These are phyloP conservation scores for Aspergillus avenaceus DNA, from an alignment of 495 filamentous ascomycete genomes.

Conservation along the genomic window DNA sequence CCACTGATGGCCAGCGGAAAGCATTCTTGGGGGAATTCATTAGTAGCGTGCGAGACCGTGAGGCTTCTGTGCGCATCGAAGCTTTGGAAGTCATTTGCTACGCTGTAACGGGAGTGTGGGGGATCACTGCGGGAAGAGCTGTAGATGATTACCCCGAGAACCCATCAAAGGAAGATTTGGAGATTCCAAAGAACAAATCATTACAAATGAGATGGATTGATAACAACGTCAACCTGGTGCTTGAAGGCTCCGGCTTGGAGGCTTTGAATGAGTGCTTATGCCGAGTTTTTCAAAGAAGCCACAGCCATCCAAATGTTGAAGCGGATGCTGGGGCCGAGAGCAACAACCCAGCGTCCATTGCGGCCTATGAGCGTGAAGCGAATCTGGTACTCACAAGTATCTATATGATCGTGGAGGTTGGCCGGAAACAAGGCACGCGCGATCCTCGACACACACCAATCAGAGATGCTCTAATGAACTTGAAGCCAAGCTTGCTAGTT, in stretches of 20 bases:
- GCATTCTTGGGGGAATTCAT: constrained; percentile 42
- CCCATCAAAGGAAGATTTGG: constrained; percentile 24
- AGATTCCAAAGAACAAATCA: constrained; percentile 43
- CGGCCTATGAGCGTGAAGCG: constrained; percentile 41
- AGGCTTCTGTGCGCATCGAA: constrained; percentile 53
- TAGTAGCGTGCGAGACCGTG: constrained; percentile 39
- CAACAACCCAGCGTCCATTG: constrained; percentile 28
- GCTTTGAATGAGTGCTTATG: constrained; percentile 58
- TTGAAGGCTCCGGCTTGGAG: constrained; percentile 55
- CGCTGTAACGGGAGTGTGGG: constrained; percentile 73
- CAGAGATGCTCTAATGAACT: constrained; percentile 32
- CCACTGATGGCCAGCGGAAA: constrained; percentile 37
- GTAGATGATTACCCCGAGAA: constrained; percentile 25
- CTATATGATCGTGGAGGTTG: constrained; percentile 69
- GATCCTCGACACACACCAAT: constrained; percentile 24
- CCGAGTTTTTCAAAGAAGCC: constrained; percentile 51
- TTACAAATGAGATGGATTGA: constrained; percentile 69
- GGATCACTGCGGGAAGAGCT: constrained; percentile 57
- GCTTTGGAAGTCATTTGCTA: constrained; percentile 76
- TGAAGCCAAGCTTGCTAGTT: constrained; percentile 66
- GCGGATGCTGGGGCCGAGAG: constrained; percentile 30
- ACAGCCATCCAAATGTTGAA: constrained; percentile 22
- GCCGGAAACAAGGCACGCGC: constrained; percentile 42
- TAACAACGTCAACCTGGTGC: constrained; percentile 55
- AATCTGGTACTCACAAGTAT: constrained; percentile 57